Percentiles rank a stretch among this genome's conserved stretches.
Conservation (phyloP, 257 asterid species). For the Handroanthus guayacan region DNA sequence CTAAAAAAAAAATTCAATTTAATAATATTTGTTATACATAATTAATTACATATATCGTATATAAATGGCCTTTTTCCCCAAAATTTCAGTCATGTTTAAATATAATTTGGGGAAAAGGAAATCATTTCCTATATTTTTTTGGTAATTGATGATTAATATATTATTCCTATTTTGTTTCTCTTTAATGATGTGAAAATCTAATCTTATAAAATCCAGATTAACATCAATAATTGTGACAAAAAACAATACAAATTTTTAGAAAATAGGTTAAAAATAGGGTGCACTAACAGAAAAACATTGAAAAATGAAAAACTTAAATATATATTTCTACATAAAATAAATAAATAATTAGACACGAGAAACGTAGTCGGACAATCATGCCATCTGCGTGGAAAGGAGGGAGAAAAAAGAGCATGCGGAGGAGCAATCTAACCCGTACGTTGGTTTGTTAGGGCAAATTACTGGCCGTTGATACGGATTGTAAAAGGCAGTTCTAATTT, state of each 20-base stretch:
- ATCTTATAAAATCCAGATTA: too few relatives aligned
- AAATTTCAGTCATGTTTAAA: too few relatives aligned
- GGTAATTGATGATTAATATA: too few relatives aligned
- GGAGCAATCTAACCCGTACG: slow-evolving; percentile 30
- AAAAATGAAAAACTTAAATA: background rate
- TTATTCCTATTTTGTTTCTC: too few relatives aligned
- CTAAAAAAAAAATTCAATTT: too few relatives aligned
- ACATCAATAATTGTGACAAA: background rate
- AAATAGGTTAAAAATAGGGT: background rate
- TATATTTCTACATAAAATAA: background rate
- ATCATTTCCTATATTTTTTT: too few relatives aligned
- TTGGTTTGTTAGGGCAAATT: background rate
- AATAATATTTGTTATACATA: too few relatives aligned
- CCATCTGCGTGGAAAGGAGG: slow-evolving; percentile 43
- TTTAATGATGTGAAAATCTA: too few relatives aligned
- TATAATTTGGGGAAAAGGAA: too few relatives aligned
- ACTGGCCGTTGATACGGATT: slow-evolving; percentile 27
- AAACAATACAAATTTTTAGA: background rate
- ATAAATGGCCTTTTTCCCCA: too few relatives aligned
- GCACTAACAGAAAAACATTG: background rate
- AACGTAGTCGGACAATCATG: slow-evolving; percentile 40
- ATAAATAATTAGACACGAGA: slow-evolving; percentile 16
- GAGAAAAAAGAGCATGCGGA: slow-evolving; percentile 20
- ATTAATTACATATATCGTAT: too few relatives aligned
- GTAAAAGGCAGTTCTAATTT: slow-evolving; percentile 13